These are phyloP conservation scores for Solanum chacoense DNA, from an alignment of 305 asterid genomes.

Conservation along the genomic window DNA sequence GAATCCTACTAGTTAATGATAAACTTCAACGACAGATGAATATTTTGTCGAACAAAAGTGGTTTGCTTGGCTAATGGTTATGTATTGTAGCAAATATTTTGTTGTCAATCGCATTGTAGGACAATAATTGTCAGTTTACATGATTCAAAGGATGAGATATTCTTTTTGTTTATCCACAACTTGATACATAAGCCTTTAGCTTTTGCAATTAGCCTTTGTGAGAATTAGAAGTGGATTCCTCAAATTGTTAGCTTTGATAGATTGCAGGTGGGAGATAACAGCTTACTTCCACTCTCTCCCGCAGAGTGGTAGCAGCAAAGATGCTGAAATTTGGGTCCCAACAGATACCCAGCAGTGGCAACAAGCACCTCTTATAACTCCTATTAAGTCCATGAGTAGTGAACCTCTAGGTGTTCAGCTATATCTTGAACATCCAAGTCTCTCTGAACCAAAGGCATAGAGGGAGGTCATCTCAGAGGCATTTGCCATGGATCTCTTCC, in stretches of 20 bases:
- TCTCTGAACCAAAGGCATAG: slow-evolving; percentile 30
- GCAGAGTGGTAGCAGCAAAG: slow-evolving; percentile 36
- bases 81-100: background rate
- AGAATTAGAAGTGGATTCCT: background rate
- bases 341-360: slow-evolving; percentile 82
- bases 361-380: slow-evolving; percentile 63
- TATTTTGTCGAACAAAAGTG: background rate
- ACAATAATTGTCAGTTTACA: background rate
- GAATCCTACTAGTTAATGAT: background rate
- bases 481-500: background rate
- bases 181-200: background rate
- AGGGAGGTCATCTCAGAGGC: background rate
- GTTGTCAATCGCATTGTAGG: background rate
- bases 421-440: slow-evolving; percentile 66
- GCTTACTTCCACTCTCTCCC: slow-evolving; percentile 68
- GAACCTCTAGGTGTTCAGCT: slow-evolving; percentile 82
- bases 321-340: slow-evolving; percentile 72
- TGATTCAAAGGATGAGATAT: background rate
- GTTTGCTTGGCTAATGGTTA: background rate
- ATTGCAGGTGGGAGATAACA: slow-evolving; percentile 93
- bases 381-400: slow-evolving; percentile 80
- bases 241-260: slow-evolving; percentile 18
- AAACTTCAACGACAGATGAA: background rate
- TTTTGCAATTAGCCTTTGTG: background rate
- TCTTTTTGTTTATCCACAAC: background rate